phyloP scores from a whole-genome alignment of 768 basidiomycete genomes.

The Vishniacozyma victoriae region DNA sequence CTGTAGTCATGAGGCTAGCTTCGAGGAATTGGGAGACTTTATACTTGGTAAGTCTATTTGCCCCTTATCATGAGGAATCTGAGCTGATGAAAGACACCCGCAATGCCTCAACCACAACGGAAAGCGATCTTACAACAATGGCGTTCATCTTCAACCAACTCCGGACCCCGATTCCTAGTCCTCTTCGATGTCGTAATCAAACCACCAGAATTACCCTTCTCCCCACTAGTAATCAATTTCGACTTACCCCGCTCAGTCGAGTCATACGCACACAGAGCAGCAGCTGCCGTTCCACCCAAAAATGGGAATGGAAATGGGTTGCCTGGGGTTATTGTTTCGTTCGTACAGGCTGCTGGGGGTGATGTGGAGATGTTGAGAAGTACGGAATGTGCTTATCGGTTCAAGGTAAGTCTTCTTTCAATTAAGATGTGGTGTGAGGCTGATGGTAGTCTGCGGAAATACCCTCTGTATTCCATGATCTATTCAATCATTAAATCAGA shows the following conservation, averaged over 20 bases:
- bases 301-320: slow-evolving; percentile 38
- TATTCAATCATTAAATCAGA: slow-evolving; percentile 38
- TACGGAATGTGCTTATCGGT: slow-evolving; percentile 90
- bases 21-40: slow-evolving; percentile 74
- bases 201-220: slow-evolving; percentile 76
- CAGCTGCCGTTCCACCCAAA: slow-evolving; percentile 36
- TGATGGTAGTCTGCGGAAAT: slow-evolving; percentile 35
- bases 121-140: slow-evolving; percentile 21
- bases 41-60: slow-evolving; percentile 61
- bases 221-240: slow-evolving; percentile 93
- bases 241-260: slow-evolving; percentile 64
- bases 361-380: slow-evolving; percentile 97
- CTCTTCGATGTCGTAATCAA: slow-evolving; percentile 93
- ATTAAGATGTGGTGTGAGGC: background rate
- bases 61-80: too few species aligned
- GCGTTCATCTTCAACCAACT: slow-evolving; percentile 75
- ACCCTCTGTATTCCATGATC: slow-evolving; percentile 36
- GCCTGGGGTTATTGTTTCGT: slow-evolving; percentile 88
- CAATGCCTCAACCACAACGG: slow-evolving; percentile 25
- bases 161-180: slow-evolving; percentile 57
- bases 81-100: too few species aligned
- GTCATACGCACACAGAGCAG: slow-evolving; percentile 84
- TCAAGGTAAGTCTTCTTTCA: slow-evolving; percentile 39
- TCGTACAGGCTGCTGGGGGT: slow-evolving; percentile 93
- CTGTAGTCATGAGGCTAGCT: slow-evolving; percentile 34